Percentiles rank a stretch among this genome's conserved stretches.
These are phyloP conservation scores for Dactylonectria macrodidyma DNA, from an alignment of 2,329 filamentous ascomycete genomes.

Conservation along the genomic window DNA sequence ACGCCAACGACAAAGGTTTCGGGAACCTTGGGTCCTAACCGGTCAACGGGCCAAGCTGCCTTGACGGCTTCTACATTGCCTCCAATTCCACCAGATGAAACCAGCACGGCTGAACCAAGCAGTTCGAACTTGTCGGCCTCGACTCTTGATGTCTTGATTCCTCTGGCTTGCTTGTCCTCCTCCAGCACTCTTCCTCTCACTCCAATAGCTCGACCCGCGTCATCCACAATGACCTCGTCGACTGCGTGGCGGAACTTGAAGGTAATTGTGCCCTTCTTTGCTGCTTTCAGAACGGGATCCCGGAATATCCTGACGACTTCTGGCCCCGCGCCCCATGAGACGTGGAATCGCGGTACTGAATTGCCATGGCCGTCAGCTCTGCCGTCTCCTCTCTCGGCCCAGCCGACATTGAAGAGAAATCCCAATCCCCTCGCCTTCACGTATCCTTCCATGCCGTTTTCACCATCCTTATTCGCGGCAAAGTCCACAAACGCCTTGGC, in stretches of 20 bases:
- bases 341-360: slow-evolving; percentile 74
- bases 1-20: slow-evolving; percentile 72
- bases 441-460: slow-evolving; percentile 70
- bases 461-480: slow-evolving; percentile 54
- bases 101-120: slow-evolving; percentile 65
- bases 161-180: slow-evolving; percentile 64
- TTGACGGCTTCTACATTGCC: slow-evolving; percentile 74
- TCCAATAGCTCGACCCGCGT: slow-evolving; percentile 66
- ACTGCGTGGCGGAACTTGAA: slow-evolving; percentile 72
- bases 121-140: slow-evolving; percentile 68
- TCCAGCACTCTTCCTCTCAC: slow-evolving; percentile 69
- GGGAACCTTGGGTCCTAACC: slow-evolving; percentile 70
- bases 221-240: slow-evolving; percentile 69
- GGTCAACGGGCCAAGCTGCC: slow-evolving; percentile 69
- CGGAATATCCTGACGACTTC: slow-evolving; percentile 71
- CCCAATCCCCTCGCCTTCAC: slow-evolving; percentile 67
- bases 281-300: slow-evolving; percentile 69
- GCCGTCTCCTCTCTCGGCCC: slow-evolving; percentile 74
- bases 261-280: slow-evolving; percentile 65
- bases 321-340: slow-evolving; percentile 74
- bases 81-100: slow-evolving; percentile 73
- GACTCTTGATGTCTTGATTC: slow-evolving; percentile 65
- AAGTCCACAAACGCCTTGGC: slow-evolving; percentile 77
- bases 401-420: slow-evolving; percentile 69
- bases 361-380: slow-evolving; percentile 72